Base-by-base conservation (phyloP, 2,329 filamentous ascomycete genomes). In the Aureobasidium zeae region DNA sequence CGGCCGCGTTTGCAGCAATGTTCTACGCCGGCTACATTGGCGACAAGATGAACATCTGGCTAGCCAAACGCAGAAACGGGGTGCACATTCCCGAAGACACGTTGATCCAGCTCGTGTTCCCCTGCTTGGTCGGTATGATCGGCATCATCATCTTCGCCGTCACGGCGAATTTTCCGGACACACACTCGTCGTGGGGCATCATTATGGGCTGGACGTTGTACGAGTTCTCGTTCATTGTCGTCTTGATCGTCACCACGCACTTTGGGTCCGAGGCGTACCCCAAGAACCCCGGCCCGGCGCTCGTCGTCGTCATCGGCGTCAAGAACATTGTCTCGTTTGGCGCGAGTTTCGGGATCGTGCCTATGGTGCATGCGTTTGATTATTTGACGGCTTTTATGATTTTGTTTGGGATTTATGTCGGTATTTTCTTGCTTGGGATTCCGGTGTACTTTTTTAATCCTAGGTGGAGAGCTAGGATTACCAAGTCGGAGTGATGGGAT, bases 321-420 rank as follows among this genome's bases (percentile, higher is more conserved):
- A 61, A 62, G 51, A 62, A 63, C 44, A 55, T 62, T 12, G 51
- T 63, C 19, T 55, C 55, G 2, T 63, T 63, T 31, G 59, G 54
- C 9, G 56, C 57, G 12, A 50, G 54, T 1, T 60, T 56, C 13
- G 59, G 55, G 1, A 49, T 63, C 17, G 56, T 51, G 7, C 59
- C 58, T 5, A 61, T 62, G 60, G 51, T 63, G 1, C 42, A 47
- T 12, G 44, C 36, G 11, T 55, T 41, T 33, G 50, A 51, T 26
- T 55, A 55, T 24, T 17, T 53, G 28, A 49, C 39, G 5, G 48
- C 54, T 8, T 54, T 53, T 29, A 55, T 54, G 48, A 52, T 54
- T 16, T 19, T 53, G 24, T 46, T 55, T 33, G 47, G 48, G 4
- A 36, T 55, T 10, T 53, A 48, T 19, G 28, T 36, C 7, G 48